Evolutionary conservation across 2,329 filamentous ascomycete species (phyloP), one percentile per base, ranked within the genome.

Genomic region (Fusarium continuum): DNA sequence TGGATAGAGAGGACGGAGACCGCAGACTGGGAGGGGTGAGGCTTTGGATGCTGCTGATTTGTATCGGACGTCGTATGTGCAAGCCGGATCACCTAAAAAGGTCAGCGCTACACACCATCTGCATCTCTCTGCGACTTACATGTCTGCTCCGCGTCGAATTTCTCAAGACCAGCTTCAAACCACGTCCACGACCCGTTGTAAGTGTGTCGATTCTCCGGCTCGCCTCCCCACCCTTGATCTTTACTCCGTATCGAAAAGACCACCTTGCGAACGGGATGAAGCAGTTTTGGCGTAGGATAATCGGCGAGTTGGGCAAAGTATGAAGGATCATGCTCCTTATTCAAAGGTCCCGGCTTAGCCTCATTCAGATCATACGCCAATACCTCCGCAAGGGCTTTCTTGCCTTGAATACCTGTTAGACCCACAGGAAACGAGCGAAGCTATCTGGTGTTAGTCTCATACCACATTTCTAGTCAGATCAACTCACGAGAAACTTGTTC

Each of bases 101-200:
- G 39, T 69, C 9, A 67, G 52, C 8, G 34, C 5, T 8, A 11
- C 5, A 0, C 4, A 3, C n/a, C 0, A 10, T n/a, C 6, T 2
- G 6, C 2, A 13, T 2, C 3, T 16, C 1, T 6, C 13, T 4
- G 14, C 1, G 4, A 61, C 75, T 65, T 61, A 76, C 75, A 75
- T 6, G 46, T 57, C 11, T 65, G 65, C 14, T 66, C 67, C 17
- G 76, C 76, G 38, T 83, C 82, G 41, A 85, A 83, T 4, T 79
- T 79, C 72, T 89, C 87, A 14, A 87, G 70, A 0, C 87, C 87
- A 14, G 80, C 85, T 51, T 88, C 86, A 55, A 88, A 88, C 87
- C 87, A 90, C 0, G 86, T 86, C 74, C 76, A 87, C 0, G 86
- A 85, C 3, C 73, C 76, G 0, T 70, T 62, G 50, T 81, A 88